These are phyloP conservation scores for Coemansia umbellata DNA, from an alignment of 192 early-diverging fungal genomes.

Conservation along the genomic window DNA sequence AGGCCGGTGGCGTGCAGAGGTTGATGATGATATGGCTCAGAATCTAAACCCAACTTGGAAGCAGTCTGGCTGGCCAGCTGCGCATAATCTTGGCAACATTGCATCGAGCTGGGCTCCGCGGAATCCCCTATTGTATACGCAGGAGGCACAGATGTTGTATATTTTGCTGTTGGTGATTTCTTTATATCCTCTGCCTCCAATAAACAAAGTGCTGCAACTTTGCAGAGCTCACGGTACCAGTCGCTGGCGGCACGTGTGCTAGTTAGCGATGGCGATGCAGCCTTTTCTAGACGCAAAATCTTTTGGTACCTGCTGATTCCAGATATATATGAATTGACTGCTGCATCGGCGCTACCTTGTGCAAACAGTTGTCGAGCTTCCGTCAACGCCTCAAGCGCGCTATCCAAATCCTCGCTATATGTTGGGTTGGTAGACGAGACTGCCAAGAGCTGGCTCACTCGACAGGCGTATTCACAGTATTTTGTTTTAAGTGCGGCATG, in stretches of 20 bases:
- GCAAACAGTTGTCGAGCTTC: slow-evolving; percentile 10
- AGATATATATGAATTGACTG: slow-evolving; percentile 17
- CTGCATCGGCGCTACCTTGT: slow-evolving; percentile 4
- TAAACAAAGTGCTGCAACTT: slow-evolving; percentile 18
- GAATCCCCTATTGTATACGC: neutral
- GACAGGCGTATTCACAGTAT: slow-evolving; percentile 39
- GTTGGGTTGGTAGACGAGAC: slow-evolving; percentile 7
- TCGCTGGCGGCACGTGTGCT: neutral
- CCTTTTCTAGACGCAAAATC: slow-evolving; percentile 16
- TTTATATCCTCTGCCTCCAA: slow-evolving; percentile 31
- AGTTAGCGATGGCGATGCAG: neutral
- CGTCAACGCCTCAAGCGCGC: slow-evolving; percentile 15
- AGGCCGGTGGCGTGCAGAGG: too few species aligned
- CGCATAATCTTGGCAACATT: neutral
- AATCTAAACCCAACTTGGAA: too few species aligned
- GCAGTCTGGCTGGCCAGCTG: neutral
- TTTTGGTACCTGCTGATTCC: slow-evolving; percentile 33
- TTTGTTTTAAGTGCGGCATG: slow-evolving; percentile 21
- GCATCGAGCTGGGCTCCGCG: too few species aligned
- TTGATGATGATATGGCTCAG: too few species aligned
- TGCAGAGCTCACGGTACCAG: slow-evolving; percentile 34
- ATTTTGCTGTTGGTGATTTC: neutral
- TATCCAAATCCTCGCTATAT: slow-evolving; percentile 7
- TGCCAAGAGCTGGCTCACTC: slow-evolving; percentile 16
- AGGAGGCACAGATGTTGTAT: neutral